Evolutionary conservation across 768 basidiomycete species (phyloP).

Genomic region (Russula earlei): DNA sequence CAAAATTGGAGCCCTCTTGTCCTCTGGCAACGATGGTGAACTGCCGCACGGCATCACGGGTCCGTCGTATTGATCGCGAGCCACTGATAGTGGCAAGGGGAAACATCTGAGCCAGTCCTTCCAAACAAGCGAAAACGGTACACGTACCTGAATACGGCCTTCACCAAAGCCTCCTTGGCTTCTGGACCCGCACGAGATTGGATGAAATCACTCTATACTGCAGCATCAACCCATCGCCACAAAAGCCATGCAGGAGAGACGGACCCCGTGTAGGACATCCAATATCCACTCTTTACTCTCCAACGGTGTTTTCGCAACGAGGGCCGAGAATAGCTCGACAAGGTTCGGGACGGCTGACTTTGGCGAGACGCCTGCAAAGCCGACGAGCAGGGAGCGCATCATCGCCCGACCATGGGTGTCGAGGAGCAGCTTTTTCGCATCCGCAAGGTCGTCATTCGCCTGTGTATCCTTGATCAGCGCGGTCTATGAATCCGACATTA

Average conservation of each 20-base stretch:
- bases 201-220: conserved; percentile 57
- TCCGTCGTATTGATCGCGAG: conserved; percentile 62
- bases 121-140: conserved; percentile 4
- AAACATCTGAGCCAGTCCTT: not conserved
- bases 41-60: conserved; percentile 77
- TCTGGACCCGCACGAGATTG: conserved; percentile 62
- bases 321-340: conserved; percentile 65
- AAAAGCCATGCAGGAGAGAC: conserved; percentile 3
- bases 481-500: conserved; percentile 32
- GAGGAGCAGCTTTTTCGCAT: conserved; percentile 44
- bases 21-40: conserved; percentile 81
- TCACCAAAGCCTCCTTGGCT: conserved; percentile 72
- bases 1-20: conserved; percentile 77
- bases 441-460: conserved; percentile 48
- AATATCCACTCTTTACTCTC: conserved; percentile 62
- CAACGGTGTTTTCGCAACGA: conserved; percentile 48
- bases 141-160: conserved; percentile 55
- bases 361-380: conserved; percentile 79
- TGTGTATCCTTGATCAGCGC: conserved; percentile 60
- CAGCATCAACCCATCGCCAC: not conserved
- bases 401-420: conserved; percentile 51
- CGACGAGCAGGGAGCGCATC: conserved; percentile 63
- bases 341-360: conserved; percentile 76
- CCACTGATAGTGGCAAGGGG: conserved; percentile 27
- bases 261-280: conserved; percentile 58